These are phyloP conservation scores for Stachybotrys elegans DNA, from an alignment of 2,329 filamentous ascomycete genomes.

Conservation along the genomic window DNA sequence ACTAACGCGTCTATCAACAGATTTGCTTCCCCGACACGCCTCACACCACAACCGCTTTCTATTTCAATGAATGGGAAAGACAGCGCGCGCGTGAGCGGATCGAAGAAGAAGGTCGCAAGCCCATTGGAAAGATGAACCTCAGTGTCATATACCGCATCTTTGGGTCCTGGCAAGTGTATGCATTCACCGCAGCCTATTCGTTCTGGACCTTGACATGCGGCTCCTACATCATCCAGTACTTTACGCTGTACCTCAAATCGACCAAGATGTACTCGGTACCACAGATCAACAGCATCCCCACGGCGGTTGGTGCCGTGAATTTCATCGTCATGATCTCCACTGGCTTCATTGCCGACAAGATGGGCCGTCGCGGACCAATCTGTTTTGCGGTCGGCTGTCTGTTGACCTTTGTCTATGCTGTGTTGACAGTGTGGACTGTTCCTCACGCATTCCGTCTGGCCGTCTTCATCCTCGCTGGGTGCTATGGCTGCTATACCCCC, in stretches of 20 bases:
- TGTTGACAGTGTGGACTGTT: too few relatives aligned
- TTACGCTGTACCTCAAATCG: slow-evolving; percentile 33
- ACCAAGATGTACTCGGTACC: slow-evolving; percentile 27
- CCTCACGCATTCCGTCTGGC: too few relatives aligned
- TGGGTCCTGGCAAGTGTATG: slow-evolving; percentile 37
- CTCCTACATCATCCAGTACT: slow-evolving; percentile 35
- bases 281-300: slow-evolving; percentile 41
- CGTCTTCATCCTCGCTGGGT: too few relatives aligned
- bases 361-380: slow-evolving; percentile 28
- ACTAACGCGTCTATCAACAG: too few relatives aligned
- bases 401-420: too few relatives aligned
- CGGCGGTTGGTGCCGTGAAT: slow-evolving; percentile 35
- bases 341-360: slow-evolving; percentile 28
- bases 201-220: slow-evolving; percentile 34
- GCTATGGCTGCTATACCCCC: too few relatives aligned
- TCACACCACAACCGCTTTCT: too few relatives aligned
- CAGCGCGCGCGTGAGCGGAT: too few relatives aligned
- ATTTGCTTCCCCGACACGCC: too few relatives aligned
- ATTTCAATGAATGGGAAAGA: too few relatives aligned
- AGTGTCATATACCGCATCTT: slow-evolving; percentile 33
- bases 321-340: slow-evolving; percentile 34
- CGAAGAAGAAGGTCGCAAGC: too few relatives aligned
- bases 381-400: slow-evolving; percentile 20
- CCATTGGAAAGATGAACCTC: too few relatives aligned
- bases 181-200: slow-evolving; percentile 33